Evolutionary conservation across 768 basidiomycete genomes (phyloP), one percentile per base, ranked within the genome.

Genomic region (Leccinum subgranulosum): DNA sequence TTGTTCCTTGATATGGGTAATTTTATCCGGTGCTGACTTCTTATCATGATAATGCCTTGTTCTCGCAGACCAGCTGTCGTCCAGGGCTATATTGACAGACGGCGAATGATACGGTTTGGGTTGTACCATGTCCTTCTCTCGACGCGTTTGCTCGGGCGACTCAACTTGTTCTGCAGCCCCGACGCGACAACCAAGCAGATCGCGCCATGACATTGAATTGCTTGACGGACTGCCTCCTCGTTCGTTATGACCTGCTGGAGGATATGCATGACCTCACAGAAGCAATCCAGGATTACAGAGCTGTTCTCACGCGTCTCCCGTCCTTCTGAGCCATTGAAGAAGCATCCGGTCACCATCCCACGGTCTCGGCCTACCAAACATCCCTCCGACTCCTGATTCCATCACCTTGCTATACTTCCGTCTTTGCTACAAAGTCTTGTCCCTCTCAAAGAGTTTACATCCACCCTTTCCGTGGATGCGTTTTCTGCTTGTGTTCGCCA

Each of bases 401-500:
- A 48, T 3, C 57, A 64, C 17, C 33, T 64, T 12, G 34, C 59
- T 29, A 29, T 49, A 3, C 34, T 59, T 5, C 33, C 45, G 1
- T 48, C 49, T 17, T 19, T 51, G 10, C 45, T 41, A 19, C 51
- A 28, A 46, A 54, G 41, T 33, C 57, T 51, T 19, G 4, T 43
- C 28, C 3, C 33, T 27, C 48, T 49, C 15, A 63, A 51, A 19
- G 15, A 50, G 29, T 17, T 51, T 41, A 29, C 39, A 17, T 23
- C 43, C 6, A 53, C 61, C 9, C 51, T 63, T 23, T 27, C 53
- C 3, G 19, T 46, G 3, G 57, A 63, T 55, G 61, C 52, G 2
- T 59, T 62, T 33, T 58, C 61, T 11, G 49, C 55, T 2, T 61
- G 57, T 47, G 64, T 67, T 14, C 57, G 45, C 7, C 46, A 48